These are phyloP conservation scores for Arxiozyma telluris DNA, from an alignment of 1,139 yeast species.

Conservation along the genomic window DNA sequence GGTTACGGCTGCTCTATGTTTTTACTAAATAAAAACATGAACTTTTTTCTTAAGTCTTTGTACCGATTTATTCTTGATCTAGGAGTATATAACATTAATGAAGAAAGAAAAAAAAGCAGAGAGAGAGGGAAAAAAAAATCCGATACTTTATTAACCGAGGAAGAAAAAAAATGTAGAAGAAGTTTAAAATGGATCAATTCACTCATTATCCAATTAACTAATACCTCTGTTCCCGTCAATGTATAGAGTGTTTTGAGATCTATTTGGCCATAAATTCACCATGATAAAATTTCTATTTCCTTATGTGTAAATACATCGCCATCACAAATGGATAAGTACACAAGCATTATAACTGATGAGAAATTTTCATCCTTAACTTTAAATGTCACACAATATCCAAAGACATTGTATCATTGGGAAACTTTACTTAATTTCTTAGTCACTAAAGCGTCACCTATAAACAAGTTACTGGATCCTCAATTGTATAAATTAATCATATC, in stretches of 20 bases:
- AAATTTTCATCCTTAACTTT: conserved; percentile 21
- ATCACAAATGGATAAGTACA: conserved; percentile 17
- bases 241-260: too few species aligned
- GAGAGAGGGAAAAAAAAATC: background rate
- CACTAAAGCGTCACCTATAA: conserved; percentile 21
- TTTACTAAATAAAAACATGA: too few species aligned
- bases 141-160: background rate
- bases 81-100: background rate
- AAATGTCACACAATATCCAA: conserved; percentile 22
- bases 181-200: background rate
- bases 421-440: conserved; percentile 22
- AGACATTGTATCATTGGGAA: conserved; percentile 27
- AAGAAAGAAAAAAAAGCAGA: too few species aligned
- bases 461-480: conserved; percentile 17
- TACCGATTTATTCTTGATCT: too few species aligned
- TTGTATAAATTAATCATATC: conserved; percentile 28
- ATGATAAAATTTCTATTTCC: background rate
- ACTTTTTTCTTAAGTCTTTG: too few species aligned
- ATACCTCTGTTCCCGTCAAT: too few species aligned
- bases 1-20: too few species aligned
- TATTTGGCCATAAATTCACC: background rate
- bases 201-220: too few species aligned
- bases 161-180: background rate
- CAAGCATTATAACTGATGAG: conserved; percentile 14
- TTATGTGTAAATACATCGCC: background rate